These are phyloP conservation scores for Erucastrum elatum DNA, from an alignment of 345 rosid genomes.

Conservation along the genomic window DNA sequence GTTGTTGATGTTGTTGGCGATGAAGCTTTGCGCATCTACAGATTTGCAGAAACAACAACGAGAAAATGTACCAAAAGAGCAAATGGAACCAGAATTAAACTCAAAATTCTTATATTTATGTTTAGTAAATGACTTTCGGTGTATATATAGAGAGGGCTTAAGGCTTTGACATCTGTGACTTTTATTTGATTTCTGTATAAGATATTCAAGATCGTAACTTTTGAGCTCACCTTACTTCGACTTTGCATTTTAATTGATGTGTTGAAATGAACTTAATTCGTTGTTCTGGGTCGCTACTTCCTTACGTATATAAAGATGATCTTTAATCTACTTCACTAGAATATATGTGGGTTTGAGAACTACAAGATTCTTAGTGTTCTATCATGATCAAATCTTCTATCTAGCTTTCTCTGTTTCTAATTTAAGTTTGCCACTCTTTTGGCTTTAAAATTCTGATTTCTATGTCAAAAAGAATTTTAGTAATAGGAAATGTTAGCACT, in stretches of 20 bases:
- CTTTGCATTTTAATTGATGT: neutral
- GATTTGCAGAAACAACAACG: too few species aligned
- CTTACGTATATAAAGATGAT: neutral
- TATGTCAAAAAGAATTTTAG: neutral
- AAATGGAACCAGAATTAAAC: too few species aligned
- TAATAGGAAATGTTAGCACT: neutral
- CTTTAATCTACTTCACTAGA: neutral
- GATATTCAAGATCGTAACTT: neutral
- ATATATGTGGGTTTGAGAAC: slow-evolving; percentile 5
- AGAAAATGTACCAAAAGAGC: too few species aligned
- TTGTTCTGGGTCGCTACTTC: neutral
- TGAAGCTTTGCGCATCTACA: too few species aligned
- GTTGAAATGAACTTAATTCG: neutral
- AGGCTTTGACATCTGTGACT: slow-evolving; percentile 58
- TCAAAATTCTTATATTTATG: too few species aligned
- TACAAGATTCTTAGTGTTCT: neutral
- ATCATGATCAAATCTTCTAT: neutral
- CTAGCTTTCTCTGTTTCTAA: neutral
- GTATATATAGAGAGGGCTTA: slow-evolving; percentile 9
- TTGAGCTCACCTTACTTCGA: neutral
- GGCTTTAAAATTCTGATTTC: neutral
- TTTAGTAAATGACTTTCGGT: too few species aligned
- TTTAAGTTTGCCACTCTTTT: neutral
- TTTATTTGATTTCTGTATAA: neutral
- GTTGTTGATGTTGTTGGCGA: too few species aligned